Conservation (phyloP, 371 early-diverging fungal species). For the Mortierella sp. region DNA sequence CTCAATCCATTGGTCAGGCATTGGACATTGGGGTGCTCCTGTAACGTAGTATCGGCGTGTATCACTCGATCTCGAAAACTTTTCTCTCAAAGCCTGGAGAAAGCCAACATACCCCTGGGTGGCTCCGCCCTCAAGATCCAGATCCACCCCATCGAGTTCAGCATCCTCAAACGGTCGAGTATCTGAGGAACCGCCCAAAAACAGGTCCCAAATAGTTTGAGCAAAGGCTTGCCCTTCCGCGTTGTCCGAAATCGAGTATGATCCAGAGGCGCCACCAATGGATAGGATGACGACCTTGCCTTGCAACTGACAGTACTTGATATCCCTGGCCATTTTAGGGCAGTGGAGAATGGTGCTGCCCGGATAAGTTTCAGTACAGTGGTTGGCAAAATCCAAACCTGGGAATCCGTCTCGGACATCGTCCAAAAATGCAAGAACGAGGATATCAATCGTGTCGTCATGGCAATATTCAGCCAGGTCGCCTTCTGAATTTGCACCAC, state of each 20-base stretch:
- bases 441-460: constrained; percentile 61
- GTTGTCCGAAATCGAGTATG: constrained; percentile 67
- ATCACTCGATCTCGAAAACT: constrained; percentile 38
- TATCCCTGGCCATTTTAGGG: constrained; percentile 47
- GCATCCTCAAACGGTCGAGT: constrained; percentile 73
- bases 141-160: constrained; percentile 74
- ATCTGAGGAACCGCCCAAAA: constrained; percentile 61
- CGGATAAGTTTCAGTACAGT: constrained; percentile 61
- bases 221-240: constrained; percentile 65
- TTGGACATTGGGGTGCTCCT: constrained; percentile 80
- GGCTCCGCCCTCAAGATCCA: constrained; percentile 59
- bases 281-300: constrained; percentile 74
- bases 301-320: constrained; percentile 66
- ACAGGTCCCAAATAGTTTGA: constrained; percentile 70
- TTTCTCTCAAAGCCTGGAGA: constrained; percentile 57
- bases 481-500: neutral
- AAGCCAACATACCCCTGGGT: constrained; percentile 44
- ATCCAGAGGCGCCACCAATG: constrained; percentile 76
- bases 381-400: constrained; percentile 65
- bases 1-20: constrained; percentile 52
- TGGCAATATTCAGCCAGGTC: constrained; percentile 69
- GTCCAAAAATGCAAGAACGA: constrained; percentile 67
- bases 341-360: constrained; percentile 58
- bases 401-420: constrained; percentile 65
- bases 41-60: constrained; percentile 68